Base-by-base conservation (phyloP, 2,329 filamentous ascomycete genomes). In the Fusarium siculi region DNA sequence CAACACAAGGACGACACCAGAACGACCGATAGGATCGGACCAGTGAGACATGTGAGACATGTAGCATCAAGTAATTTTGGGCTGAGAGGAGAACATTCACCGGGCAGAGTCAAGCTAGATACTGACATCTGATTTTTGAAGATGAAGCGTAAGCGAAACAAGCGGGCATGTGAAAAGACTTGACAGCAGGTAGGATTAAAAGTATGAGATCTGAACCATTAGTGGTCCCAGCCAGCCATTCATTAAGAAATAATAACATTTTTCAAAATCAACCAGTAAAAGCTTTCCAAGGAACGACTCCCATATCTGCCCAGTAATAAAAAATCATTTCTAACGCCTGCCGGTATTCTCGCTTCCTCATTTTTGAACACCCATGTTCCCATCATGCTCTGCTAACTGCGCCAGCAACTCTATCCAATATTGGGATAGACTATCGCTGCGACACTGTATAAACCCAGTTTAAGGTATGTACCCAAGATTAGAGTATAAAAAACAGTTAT, bases 261-360 rank as follows among this genome's bases (percentile, higher is more conserved):
- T 77, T 76, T 74, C 66, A 76, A 65, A 71, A 59, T 60, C 68
- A 58, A 59, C 66, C 54, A 68, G 72, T 63, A 71, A 64, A 75
- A 65, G 68, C 61, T 67, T 68, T 73, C 68, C 69, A 73, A 77
- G 54, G 70, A 76, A 71, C 47, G 69, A 76, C 70, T 75, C 76
- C 74, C 54, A 63, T 70, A 60, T 69, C 63, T 74, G 62, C 73
- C 74, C 66, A 76, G 60, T 62, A 54, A 65, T 54, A 46, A 46
- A 62, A 44, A 47, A 61, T 18, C 57, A 68, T 46, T 60, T 55
- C 47, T 23, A 78, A 78, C 74, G 74, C 76, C 76, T 53, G 23
- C 40, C 69, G 54, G 62, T 64, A 63, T 72, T 74, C 66, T 66
- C 67, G 59, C 67, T 70, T 70, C 58, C 66, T 73, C 69, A 68